Evolutionary conservation across 495 filamentous ascomycete genomes (phyloP).

Genomic region (Rhypophila decipiens): DNA sequence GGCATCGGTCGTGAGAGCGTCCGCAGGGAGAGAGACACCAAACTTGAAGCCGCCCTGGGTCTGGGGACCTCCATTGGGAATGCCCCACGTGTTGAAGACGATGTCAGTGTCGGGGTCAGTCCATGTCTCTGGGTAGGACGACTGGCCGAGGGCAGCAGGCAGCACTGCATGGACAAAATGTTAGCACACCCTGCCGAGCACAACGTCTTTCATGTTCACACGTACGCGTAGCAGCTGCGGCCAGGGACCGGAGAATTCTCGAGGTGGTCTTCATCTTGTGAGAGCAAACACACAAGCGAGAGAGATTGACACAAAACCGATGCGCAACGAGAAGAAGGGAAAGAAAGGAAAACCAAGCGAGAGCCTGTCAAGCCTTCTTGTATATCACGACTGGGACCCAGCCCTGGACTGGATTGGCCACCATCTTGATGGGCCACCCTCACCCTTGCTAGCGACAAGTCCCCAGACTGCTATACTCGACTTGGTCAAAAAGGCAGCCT

Average conservation of each 20-base stretch:
- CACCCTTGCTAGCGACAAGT: no score
- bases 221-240: conserved; percentile 23
- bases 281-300: conserved; percentile 6
- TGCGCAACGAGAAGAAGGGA: not conserved
- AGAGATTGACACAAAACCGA: conserved; percentile 6
- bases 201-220: not conserved
- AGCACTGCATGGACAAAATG: no score
- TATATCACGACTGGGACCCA: conserved; percentile 3
- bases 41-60: conserved; percentile 41
- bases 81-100: conserved; percentile 38
- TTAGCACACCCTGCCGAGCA: no score
- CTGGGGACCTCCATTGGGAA: conserved; percentile 17
- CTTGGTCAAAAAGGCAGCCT: not conserved
- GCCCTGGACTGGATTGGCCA: no score
- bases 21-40: conserved; percentile 50
- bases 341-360: not conserved
- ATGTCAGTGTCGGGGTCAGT: conserved; percentile 41
- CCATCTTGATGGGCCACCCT: no score
- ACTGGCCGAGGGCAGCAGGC: conserved; percentile 21
- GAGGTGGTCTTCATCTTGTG: conserved; percentile 20
- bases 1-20: conserved; percentile 43
- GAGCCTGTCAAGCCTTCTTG: not conserved
- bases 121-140: conserved; percentile 20
- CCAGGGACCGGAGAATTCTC: conserved; percentile 20
- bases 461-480: not conserved